Evolutionary conservation across 129 eudicot species (phyloP).

Genomic region (Tagetes erecta): DNA sequence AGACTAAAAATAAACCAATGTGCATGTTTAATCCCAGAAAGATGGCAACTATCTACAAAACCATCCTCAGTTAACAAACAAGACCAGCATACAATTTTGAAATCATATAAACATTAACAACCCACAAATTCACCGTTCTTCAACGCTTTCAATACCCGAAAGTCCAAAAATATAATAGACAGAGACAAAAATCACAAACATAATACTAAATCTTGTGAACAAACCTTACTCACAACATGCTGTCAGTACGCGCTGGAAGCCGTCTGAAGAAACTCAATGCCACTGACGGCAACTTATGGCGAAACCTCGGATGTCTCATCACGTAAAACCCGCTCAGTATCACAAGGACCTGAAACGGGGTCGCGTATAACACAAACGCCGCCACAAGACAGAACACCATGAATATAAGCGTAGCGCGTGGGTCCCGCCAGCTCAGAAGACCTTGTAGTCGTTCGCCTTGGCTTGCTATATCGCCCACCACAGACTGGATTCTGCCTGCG

Average conservation of each 20-base stretch:
- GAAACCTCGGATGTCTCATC: constrained; percentile 91
- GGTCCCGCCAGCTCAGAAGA: constrained; percentile 88
- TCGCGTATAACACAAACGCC: constrained; percentile 56
- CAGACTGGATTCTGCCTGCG: constrained; percentile 75
- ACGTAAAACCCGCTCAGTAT: constrained; percentile 51
- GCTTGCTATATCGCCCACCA: constrained; percentile 80
- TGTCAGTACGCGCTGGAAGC: constrained; percentile 78
- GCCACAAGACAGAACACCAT: constrained; percentile 64
- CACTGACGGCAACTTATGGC: constrained; percentile 69
- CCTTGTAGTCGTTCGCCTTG: constrained; percentile 89
- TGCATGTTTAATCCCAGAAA: constrained; percentile 10
- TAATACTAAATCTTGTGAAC: not conserved
- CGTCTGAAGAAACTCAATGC: constrained; percentile 77
- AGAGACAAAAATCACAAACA: not conserved
- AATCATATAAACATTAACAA: constrained; percentile 14
- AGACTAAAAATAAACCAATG: not conserved
- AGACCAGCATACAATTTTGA: constrained; percentile 14
- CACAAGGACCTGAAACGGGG: constrained; percentile 71
- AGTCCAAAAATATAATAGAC: not conserved
- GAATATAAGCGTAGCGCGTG: constrained; percentile 73
- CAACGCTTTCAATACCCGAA: constrained; percentile 22
- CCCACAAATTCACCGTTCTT: constrained; percentile 15
- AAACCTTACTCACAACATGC: constrained; percentile 59
- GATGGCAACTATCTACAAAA: constrained; percentile 18
- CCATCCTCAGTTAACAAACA: constrained; percentile 27